Base-by-base conservation (phyloP, 805 yeast species). In the Monosporozyma siamensis region DNA sequence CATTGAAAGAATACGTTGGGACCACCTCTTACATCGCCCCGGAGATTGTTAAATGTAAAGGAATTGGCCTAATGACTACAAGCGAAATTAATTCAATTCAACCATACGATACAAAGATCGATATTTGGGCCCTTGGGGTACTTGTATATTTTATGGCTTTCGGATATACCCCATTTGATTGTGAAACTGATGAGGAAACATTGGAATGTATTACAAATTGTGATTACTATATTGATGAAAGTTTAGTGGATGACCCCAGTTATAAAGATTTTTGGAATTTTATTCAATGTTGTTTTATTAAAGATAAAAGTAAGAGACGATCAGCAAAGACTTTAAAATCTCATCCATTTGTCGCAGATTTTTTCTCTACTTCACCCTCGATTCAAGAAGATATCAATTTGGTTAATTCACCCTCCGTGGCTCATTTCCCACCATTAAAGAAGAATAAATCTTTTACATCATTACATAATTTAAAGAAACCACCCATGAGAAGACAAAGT, bases 21-120 rank as follows among this genome's bases (percentile, higher is more conserved):
- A 82, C 90, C 1, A 71, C 82, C 6, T 78, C 84, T 17, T 82
- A 82, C 59, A 76, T 82, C 73, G 82, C 89, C 0, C 90, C 90
- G 1, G 89, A 82, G 54, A 69, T 82, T 32, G 66, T 75, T 42
- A 58, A 65, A 12, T 65, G 72, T 39, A 56, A 64, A 32, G 55
- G 52, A 24, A 56, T 61, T n/a, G 51, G 58, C 1, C 45, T 49
- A 26, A 40, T 53, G 45, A 29, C 52, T 2, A 39, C 44, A 3
- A 46, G 44, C 1, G 48, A 56, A 39, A 25, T 53, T 2, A 42
- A 46, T 2, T 21, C 42, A 6, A 27, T 56, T 12, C 35, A 47
- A 11, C 44, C 77, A n/a, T 82, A 81, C 50, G 73, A 74, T 21
- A 68, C 64, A 47, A 70, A 75, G 3, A 80, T 81, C 2, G 90